Conservation (phyloP, 2,329 filamentous ascomycete species). For the Dactylellina sp. region DNA sequence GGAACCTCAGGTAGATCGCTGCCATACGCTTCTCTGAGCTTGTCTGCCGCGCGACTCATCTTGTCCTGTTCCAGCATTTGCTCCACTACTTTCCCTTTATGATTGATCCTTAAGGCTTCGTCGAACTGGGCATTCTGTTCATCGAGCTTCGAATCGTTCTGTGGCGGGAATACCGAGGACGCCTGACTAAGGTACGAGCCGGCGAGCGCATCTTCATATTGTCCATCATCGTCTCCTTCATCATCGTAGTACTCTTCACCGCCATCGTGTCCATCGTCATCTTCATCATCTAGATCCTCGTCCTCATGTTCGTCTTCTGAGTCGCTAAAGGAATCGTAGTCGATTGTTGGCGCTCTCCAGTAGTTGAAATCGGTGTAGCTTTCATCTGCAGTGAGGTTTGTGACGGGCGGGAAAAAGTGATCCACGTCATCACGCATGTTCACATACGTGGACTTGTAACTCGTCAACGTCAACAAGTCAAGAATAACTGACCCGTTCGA, state of each 20-base stretch:
- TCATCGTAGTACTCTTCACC: slow-evolving; percentile 67
- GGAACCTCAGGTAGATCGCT: slow-evolving; percentile 13
- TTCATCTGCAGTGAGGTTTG: slow-evolving; percentile 86
- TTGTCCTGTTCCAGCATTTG: slow-evolving; percentile 44
- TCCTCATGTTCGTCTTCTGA: slow-evolving; percentile 68
- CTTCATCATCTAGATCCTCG: slow-evolving; percentile 66
- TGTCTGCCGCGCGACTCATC: slow-evolving; percentile 44
- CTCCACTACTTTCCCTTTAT: slow-evolving; percentile 41
- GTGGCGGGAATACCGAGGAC: slow-evolving; percentile 14
- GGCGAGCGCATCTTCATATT: slow-evolving; percentile 57
- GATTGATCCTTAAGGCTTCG: slow-evolving; percentile 35
- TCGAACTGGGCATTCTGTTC: slow-evolving; percentile 43
- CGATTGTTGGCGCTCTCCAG: slow-evolving; percentile 87
- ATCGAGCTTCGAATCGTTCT: slow-evolving; percentile 20
- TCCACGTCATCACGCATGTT: slow-evolving; percentile 97
- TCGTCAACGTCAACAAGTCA: slow-evolving; percentile 89
- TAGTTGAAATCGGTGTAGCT: slow-evolving; percentile 98
- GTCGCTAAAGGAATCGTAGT: slow-evolving; percentile 86
- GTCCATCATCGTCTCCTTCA: slow-evolving; percentile 65
- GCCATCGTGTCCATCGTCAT: slow-evolving; percentile 68
- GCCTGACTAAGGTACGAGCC: slow-evolving; percentile 58
- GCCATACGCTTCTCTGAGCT: slow-evolving; percentile 37
- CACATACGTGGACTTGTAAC: slow-evolving; percentile 95
- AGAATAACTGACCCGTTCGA: slow-evolving; percentile 95
- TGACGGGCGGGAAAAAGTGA: slow-evolving; percentile 95